Evolutionary conservation across 2,329 filamentous ascomycete species (phyloP), one percentile per base, ranked within the genome.

Genomic region (Lasiodiplodia citricola): DNA sequence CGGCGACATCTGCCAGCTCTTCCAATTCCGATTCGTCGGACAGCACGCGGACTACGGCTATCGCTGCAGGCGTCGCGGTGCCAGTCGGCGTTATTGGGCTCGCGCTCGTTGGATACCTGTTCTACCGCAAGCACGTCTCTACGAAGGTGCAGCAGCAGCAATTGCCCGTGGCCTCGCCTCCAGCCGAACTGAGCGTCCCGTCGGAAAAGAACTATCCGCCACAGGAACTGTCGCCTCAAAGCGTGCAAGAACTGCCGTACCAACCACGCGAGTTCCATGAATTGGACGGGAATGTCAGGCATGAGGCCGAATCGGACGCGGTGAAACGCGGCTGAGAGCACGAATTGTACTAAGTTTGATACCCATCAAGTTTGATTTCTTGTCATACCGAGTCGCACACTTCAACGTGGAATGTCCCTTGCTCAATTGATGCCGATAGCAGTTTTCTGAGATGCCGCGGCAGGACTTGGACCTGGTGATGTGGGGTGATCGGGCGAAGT

Each of bases 61-160:
- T 63, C 23, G 58, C 58, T 3, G 58, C 58, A 7, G 58, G 58
- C 16, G 58, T 63, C n/a, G 58, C 58, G 2, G 58, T 63, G 6
- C 58, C 58, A 14, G 58, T 63, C 41, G 58, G 58, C 41, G 16
- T 63, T 10, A 63, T 63, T 25, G 44, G 58, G 16, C 58, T 63
- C 6, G 58, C 58, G 16, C 58, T 63, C 25, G 58, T 63, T 5
- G 58, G 44, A 5, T 63, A 63, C 16, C 58, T 63, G 4, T 63
- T 63, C 41, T 63, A 63, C 58, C 58, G 58, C 41, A 63, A 63
- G 5, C 41, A 14, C 41, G 6, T 41, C 16, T 21, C 35, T 3
- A 10, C 56, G 10, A 38, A 4, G 8, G 37, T 4, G 4, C 56
- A 41, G n/a, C 35, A 18, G 13, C 23, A 56, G 18, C 50, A 52